Base-by-base conservation (phyloP, 192 early-diverging fungal species). In the Entomortierella lignicola region DNA sequence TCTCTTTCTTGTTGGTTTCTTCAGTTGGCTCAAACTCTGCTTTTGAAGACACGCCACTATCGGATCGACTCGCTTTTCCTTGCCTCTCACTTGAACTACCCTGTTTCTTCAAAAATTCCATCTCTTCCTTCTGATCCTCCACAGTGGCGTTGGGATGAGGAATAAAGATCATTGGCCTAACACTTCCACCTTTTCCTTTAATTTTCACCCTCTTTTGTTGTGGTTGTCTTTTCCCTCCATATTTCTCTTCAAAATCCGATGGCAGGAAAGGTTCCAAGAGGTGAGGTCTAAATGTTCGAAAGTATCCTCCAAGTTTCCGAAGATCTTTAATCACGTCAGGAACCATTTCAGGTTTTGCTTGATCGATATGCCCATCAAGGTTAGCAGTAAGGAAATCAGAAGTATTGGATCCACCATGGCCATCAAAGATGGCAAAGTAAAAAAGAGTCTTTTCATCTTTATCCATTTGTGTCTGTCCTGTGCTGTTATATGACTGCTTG, bases 401-500 rank as follows among this genome's bases (percentile, higher is more conserved):
- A 11, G 82, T 82, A 30, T 80, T 65, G 12, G 85, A 66, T 42
- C 85, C 85, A 8, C 82, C 85, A 42, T 86, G 85, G 32, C 84
- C 88, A 50, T 90, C 89, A 83, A 88, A 90, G 37, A 90, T 80
- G 30, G 82, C 86, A 77, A 87, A 79, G 70, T 88, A 90, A 39
- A 84, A 83, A 13, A 69, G 63, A 0, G 75, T 60, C 57, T 79
- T 69, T 32, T 83, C 48, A 31, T 71, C 60, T 6, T 60, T 60
- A 54, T 84, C 74, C 44, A 79, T 67, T 57, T 82, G 64, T 4
- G 56, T 13, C 1, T 43, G 52, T 50, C 59, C 67, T 5, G 65
- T 60, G 27, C 37, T 41, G 52, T 15, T 7, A 66, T 20, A 25
- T 37, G 4, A 20, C 12, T 31, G 23, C 27, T 37, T 25, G 29